Percentiles rank a stretch among this genome's conserved stretches.
phyloP scores from a whole-genome alignment of 805 yeast species.

The Sugiyamaella chiloensis region DNA sequence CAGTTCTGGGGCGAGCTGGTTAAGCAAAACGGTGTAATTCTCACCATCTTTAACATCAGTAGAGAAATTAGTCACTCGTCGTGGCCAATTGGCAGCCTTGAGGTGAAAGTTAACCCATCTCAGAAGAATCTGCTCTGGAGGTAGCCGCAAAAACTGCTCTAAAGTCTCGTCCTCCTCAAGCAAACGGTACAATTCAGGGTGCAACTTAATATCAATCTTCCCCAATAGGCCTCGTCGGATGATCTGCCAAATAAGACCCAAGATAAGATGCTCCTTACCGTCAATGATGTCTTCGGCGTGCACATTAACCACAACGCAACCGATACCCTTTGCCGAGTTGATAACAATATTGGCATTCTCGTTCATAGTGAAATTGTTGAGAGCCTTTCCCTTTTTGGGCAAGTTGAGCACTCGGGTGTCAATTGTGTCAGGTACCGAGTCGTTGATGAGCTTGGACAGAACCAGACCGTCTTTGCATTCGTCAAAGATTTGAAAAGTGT shows the following conservation, averaged over 20 bases:
- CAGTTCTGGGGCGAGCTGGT: slow-evolving; percentile 79
- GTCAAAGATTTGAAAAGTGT: slow-evolving; percentile 92
- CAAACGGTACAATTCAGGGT: slow-evolving; percentile 92
- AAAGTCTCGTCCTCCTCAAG: slow-evolving; percentile 95
- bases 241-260: slow-evolving; percentile 97
- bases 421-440: slow-evolving; percentile 96
- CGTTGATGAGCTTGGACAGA: slow-evolving; percentile 88
- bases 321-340: slow-evolving; percentile 98
- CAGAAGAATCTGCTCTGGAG: slow-evolving; percentile 94
- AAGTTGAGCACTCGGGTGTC: slow-evolving; percentile 94
- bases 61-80: slow-evolving; percentile 83
- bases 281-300: slow-evolving; percentile 96
- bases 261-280: slow-evolving; percentile 91
- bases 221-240: slow-evolving; percentile 92
- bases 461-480: slow-evolving; percentile 95
- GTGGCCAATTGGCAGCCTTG: slow-evolving; percentile 84
- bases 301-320: slow-evolving; percentile 96
- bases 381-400: slow-evolving; percentile 73
- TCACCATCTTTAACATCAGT: slow-evolving; percentile 92
- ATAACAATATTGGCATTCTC: slow-evolving; percentile 97
- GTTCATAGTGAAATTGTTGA: slow-evolving; percentile 91
- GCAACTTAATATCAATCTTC: slow-evolving; percentile 92
- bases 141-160: slow-evolving; percentile 92
- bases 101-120: slow-evolving; percentile 98
- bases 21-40: slow-evolving; percentile 82